Conservation (phyloP, 768 basidiomycete species). For the Kwoniella bestiolae region DNA sequence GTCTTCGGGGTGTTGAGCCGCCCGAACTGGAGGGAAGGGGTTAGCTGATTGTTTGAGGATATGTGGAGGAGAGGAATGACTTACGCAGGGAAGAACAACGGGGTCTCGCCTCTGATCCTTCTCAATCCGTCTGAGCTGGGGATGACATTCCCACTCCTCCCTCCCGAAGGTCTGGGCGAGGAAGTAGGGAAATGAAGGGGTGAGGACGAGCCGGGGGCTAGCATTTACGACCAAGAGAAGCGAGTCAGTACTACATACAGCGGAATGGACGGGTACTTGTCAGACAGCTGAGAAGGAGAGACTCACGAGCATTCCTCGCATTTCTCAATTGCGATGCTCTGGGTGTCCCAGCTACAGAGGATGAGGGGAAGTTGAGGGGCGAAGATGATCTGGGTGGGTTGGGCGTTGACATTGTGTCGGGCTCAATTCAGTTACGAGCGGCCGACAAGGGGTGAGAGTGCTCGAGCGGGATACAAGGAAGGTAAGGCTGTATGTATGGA, state of each 20-base stretch:
- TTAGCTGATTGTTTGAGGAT: neutral
- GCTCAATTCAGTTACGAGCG: neutral
- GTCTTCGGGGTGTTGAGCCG: conserved; percentile 68
- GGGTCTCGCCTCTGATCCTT: conserved; percentile 44
- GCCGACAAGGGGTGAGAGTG: neutral
- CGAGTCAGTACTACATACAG: neutral
- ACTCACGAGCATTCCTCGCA: conserved; percentile 33
- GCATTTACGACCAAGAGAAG: neutral
- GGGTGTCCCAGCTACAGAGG: conserved; percentile 53
- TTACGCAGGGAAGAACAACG: conserved; percentile 60
- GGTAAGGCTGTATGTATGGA: neutral
- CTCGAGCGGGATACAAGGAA: neutral
- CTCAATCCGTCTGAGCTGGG: conserved; percentile 23
- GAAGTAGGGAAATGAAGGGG: conserved; percentile 48
- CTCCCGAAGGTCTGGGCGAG: conserved; percentile 29
- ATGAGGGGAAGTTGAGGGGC: conserved; percentile 58
- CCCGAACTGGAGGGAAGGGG: conserved; percentile 49
- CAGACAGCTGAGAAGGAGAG: too few relatives aligned
- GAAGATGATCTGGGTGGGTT: conserved; percentile 49
- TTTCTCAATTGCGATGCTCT: conserved; percentile 26
- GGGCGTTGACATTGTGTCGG: conserved; percentile 42
- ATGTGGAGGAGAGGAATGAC: conserved; percentile 12
- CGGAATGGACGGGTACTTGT: too few relatives aligned
- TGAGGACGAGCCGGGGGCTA: conserved; percentile 39
- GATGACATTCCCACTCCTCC: conserved; percentile 1